Percentiles rank a stretch among this genome's conserved stretches.
phyloP scores from a whole-genome alignment of 2,329 filamentous ascomycete genomes.

The Diaporthe ilicicola region DNA sequence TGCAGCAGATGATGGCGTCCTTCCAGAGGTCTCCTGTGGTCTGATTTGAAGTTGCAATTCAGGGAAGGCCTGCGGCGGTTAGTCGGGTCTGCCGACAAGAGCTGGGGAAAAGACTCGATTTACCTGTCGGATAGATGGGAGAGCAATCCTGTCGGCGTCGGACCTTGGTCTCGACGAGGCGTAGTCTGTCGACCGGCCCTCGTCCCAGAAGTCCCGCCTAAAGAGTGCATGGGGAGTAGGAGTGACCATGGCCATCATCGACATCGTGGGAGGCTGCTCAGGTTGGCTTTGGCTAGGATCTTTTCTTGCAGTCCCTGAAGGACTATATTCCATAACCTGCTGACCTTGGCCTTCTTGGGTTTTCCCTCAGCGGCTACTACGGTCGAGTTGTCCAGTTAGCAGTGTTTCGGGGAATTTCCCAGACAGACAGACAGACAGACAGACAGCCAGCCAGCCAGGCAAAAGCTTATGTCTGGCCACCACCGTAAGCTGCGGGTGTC shows the following conservation, averaged over 20 bases:
- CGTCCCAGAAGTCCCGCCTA: slow-evolving; percentile 51
- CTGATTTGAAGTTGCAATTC: slow-evolving; percentile 50
- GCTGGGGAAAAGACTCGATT: neutral
- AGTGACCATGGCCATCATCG: slow-evolving; percentile 57
- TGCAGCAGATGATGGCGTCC: slow-evolving; percentile 44
- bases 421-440: neutral
- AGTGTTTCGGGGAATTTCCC: slow-evolving; percentile 11
- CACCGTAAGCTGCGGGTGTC: slow-evolving; percentile 20
- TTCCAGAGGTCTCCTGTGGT: slow-evolving; percentile 43
- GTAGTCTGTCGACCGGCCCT: slow-evolving; percentile 45
- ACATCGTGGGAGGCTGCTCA: slow-evolving; percentile 52
- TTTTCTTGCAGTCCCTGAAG: slow-evolving; percentile 42
- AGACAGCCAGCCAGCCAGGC: slow-evolving; percentile 5
- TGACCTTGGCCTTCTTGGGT: neutral
- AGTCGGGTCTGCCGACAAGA: slow-evolving; percentile 25
- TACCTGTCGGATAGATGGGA: slow-evolving; percentile 65
- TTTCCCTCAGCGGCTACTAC: slow-evolving; percentile 12
- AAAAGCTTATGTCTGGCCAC: neutral
- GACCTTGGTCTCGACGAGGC: slow-evolving; percentile 44
- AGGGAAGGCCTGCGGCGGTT: slow-evolving; percentile 51
- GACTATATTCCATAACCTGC: slow-evolving; percentile 53
- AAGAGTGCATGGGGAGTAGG: slow-evolving; percentile 52
- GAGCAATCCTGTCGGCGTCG: slow-evolving; percentile 51
- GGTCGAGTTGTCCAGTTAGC: slow-evolving; percentile 23
- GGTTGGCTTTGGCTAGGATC: slow-evolving; percentile 40